These are phyloP conservation scores for Gaertneriomyces semiglobifer DNA, from an alignment of 192 early-diverging fungal species.

Conservation along the genomic window DNA sequence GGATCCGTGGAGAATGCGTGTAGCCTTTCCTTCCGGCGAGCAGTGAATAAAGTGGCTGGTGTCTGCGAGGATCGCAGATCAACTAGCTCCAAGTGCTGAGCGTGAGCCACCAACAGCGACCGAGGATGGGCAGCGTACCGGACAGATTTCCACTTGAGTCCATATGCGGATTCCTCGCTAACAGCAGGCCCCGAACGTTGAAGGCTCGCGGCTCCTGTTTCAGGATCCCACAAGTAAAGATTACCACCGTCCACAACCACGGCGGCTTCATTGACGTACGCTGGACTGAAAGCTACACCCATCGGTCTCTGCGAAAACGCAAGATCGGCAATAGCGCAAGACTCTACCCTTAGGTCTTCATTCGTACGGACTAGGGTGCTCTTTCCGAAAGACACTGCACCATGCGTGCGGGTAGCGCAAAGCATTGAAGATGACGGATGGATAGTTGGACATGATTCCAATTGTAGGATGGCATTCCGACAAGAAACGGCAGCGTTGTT, in stretches of 20 bases:
- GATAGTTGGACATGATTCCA: not conserved
- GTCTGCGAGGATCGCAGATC: conserved; percentile 9
- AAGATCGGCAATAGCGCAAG: not conserved
- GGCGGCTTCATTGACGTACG: conserved; percentile 12
- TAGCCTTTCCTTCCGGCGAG: too few relatives aligned
- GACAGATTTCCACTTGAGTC: conserved; percentile 15
- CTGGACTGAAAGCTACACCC: conserved; percentile 22
- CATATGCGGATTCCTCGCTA: not conserved
- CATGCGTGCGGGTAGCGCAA: conserved; percentile 1
- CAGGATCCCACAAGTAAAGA: conserved; percentile 15
- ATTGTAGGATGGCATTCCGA: not conserved
- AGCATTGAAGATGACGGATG: not conserved
- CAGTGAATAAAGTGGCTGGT: too few relatives aligned
- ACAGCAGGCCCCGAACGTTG: too few relatives aligned
- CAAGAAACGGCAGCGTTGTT: not conserved
- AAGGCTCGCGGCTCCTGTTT: too few relatives aligned
- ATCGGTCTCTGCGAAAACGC: conserved; percentile 13
- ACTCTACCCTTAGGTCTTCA: too few relatives aligned
- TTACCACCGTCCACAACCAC: conserved; percentile 20
- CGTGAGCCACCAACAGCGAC: conserved; percentile 10
- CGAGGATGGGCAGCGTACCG: conserved; percentile 21
- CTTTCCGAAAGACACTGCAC: not conserved
- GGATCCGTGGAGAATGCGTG: too few relatives aligned
- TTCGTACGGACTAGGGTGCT: not conserved
- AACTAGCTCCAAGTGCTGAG: conserved; percentile 11